Evolutionary conservation across 257 asterid genomes (phyloP), one percentile per base, ranked within the genome.

Genomic region (Capsicum rhomboideum): DNA sequence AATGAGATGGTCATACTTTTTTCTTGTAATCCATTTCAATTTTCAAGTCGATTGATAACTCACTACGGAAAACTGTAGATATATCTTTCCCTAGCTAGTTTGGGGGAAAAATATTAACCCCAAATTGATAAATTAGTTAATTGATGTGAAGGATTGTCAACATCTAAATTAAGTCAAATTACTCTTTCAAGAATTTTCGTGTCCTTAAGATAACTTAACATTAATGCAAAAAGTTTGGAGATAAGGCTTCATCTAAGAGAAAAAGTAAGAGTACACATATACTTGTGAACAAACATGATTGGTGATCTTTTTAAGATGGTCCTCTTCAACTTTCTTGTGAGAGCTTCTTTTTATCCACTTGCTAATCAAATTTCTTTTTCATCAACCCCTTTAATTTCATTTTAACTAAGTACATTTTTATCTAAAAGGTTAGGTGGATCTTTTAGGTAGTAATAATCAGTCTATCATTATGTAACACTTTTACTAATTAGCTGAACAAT

Each of bases 161-260:
- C 81, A 49, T 71, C 86, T 21, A 50, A 84, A 77, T 61, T 72
- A 79, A 84, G 80, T 59, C 66, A 82, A 78, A 55, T 61, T 52
- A 40, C 8, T 42, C 37, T 66, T 34, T 77, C 61, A 80, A 29
- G 44, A 83, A 31, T 37, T 28, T 42, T 26, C 10, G 8, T 17
- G 64, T 1, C 3, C 7, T 58, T 21, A 49, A 31, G 75, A 59
- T 72, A 61, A 86, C 52, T 82, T 84, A 37, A 31, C 55, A 42
- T 71, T 3, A 46, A 20, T 84, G 83, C 90, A 85, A 85, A 84
- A 83, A 67, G 63, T 85, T 83, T 80, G 86, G 87, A 79, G 89
- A 80, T 13, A 58, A 63, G 90, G 37, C 37, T 34, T 34, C 37
- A 34, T 34, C 37, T 34, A 34, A 34, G 37, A 34, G 37, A 34